Evolutionary conservation across 805 yeast species (phyloP), one percentile per base, ranked within the genome.

Genomic region (Cyberlindnera americana): DNA sequence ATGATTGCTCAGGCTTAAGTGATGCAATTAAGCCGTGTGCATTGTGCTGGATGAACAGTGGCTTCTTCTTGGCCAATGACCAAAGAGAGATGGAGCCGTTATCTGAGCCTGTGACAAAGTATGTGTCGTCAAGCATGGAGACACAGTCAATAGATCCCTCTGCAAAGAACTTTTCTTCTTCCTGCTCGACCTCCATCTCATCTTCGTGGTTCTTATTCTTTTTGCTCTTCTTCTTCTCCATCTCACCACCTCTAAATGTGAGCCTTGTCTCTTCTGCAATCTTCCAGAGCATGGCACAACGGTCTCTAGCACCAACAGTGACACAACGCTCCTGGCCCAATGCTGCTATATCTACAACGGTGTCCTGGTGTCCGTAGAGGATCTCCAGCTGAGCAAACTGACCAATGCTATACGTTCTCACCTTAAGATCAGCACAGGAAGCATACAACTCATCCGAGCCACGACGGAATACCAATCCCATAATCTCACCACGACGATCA

Each of bases 231-330:
- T 58, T 62, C 49, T 66, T 64, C 49, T 64, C 49, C 53, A 63
- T 47, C 55, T 88, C 96, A 43, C 95, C 95, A 46, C 95, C 96
- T 58, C 96, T 76, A 61, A 91, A 91, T 0, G 96, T 89, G 54
- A 93, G 74, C 57, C 97, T 78, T 1, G 95, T 80, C 65, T 93
- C 99, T 54, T 93, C 99, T 19, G 95, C 78, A 49, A 93, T 88
- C 61, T 93, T 93, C 99, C 99, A 93, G 53, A 86, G 69, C 82
- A 95, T 83, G 9, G 91, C 96, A 5, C 96, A 86, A 54, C 95
- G 81, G 64, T 93, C 99, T 53, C 98, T 78, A 3, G 95, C 73
- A 14, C 99, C 99, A 23, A 91, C 98, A 19, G 95, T 87, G 14
- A 93, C 90, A 69, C 99, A 93, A 43, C 96, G 78, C 57, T 93